phyloP scores from a whole-genome alignment of 208 protist genomes.

The Leptomonas pyrrhocoris region DNA sequence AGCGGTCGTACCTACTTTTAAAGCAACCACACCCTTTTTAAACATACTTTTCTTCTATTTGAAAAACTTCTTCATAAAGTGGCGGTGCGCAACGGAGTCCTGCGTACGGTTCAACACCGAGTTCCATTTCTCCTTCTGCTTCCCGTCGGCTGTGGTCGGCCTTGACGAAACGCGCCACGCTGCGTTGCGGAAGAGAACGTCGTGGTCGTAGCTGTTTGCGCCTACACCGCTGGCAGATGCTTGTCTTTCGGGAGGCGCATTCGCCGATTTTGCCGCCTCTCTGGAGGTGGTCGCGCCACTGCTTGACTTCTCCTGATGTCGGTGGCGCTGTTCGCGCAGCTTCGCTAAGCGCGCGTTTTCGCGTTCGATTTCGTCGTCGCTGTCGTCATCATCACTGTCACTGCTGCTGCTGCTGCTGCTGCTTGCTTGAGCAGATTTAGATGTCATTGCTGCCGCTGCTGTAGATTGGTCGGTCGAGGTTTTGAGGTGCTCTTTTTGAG shows the following conservation, averaged over 20 bases:
- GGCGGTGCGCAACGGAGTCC: conserved; percentile 42
- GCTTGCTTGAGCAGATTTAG: neutral
- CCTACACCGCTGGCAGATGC: conserved; percentile 4
- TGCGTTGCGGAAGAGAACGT: conserved; percentile 68
- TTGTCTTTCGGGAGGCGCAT: neutral
- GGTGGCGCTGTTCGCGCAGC: conserved; percentile 38
- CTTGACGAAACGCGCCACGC: conserved; percentile 42
- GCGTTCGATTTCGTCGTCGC: conserved; percentile 51
- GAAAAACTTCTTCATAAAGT: conserved; percentile 78
- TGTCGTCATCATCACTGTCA: conserved; percentile 38
- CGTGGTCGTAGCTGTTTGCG: conserved; percentile 57
- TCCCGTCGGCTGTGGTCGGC: conserved; percentile 18
- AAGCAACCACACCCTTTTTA: neutral
- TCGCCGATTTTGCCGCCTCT: neutral
- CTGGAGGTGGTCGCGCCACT: neutral
- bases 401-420: conserved; percentile 25
- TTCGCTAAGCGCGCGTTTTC: conserved; percentile 58
- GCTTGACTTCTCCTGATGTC: conserved; percentile 17
- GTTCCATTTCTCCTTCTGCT: conserved; percentile 56
- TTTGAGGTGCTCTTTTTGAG: neutral
- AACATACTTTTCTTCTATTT: conserved; percentile 23
- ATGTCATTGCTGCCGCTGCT: too few species aligned
- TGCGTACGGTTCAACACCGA: conserved; percentile 60
- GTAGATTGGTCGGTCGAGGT: neutral
- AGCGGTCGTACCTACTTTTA: neutral